A percentile compares a stretch with the other conserved stretches of the same genome.
These are phyloP conservation scores for Friedmanniomyces endolithicus DNA, from an alignment of 495 filamentous ascomycete genomes.

Conservation along the genomic window DNA sequence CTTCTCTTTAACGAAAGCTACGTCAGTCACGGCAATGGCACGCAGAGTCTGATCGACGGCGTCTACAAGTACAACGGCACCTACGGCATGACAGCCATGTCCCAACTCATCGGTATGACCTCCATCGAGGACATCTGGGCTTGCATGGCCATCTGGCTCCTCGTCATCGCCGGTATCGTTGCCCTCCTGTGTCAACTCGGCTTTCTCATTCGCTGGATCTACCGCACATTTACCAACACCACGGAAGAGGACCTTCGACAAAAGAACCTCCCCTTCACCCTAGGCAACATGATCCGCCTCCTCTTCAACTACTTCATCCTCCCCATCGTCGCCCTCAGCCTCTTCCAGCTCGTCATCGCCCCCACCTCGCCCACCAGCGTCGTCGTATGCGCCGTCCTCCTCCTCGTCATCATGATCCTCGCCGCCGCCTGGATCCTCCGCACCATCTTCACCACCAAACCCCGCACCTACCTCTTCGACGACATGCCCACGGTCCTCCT, in stretches of 20 bases:
- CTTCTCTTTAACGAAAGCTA: conserved; percentile 93
- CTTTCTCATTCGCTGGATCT: conserved; percentile 62
- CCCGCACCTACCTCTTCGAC: conserved; percentile 78
- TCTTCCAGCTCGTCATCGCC: conserved; percentile 82
- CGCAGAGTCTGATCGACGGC: conserved; percentile 60
- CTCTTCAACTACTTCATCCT: conserved; percentile 85
- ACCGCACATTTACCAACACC: conserved; percentile 54
- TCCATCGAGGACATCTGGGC: conserved; percentile 76
- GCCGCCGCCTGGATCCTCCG: conserved; percentile 69
- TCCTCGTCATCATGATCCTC: conserved; percentile 56
- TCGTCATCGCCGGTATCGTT: conserved; percentile 55
- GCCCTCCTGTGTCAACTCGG: conserved; percentile 64
- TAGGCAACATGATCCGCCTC: conserved; percentile 76
- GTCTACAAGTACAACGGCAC: conserved; percentile 61
- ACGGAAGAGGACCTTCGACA: conserved; percentile 74
- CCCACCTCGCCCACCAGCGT: conserved; percentile 50
- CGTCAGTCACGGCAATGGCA: conserved; percentile 51
- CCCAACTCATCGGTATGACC: conserved; percentile 74
- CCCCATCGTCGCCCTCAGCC: conserved; percentile 70
- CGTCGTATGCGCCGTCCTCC: conserved; percentile 58
- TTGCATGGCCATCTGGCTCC: conserved; percentile 75
- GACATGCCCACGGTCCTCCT: conserved; percentile 78
- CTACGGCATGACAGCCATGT: conserved; percentile 66
- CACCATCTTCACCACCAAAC: conserved; percentile 66
- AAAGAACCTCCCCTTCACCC: conserved; percentile 88